Percentiles rank a stretch among this genome's conserved stretches.
Evolutionary conservation across 306 rosid species (phyloP).

Genomic region (Boehmeria nivea): DNA sequence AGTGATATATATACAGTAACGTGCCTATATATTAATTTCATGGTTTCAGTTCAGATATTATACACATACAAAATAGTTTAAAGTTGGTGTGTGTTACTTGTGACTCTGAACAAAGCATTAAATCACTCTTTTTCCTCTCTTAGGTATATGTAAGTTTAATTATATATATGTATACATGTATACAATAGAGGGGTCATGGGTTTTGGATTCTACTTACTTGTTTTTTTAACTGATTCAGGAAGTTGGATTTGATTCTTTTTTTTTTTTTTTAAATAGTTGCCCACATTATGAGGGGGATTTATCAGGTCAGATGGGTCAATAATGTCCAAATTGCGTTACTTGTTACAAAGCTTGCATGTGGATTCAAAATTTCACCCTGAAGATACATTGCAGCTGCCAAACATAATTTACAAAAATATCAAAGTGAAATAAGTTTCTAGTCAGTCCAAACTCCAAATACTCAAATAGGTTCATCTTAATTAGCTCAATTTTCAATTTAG

Average conservation of each 20-base stretch:
- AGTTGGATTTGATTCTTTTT: slow-evolving; percentile 12
- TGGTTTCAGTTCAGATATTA: no score
- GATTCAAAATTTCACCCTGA: not conserved
- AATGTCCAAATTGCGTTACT: no score
- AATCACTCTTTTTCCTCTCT: not conserved
- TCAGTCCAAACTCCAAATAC: not conserved
- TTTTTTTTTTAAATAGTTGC: slow-evolving; percentile 9
- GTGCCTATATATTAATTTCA: no score
- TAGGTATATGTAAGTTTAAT: no score
- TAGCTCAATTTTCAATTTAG: no score
- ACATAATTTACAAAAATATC: not conserved
- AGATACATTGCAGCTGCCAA: not conserved
- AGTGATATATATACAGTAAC: no score
- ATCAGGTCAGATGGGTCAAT: not conserved
- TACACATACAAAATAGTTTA: not conserved
- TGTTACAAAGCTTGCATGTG: no score
- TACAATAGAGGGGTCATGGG: not conserved
- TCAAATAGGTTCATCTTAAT: no score
- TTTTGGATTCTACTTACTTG: slow-evolving; percentile 28
- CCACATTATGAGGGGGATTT: slow-evolving; percentile 19
- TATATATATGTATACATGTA: not conserved
- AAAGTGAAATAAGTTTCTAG: not conserved
- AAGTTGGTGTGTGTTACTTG: slow-evolving; percentile 8
- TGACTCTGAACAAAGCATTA: slow-evolving; percentile 11
- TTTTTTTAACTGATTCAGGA: slow-evolving; percentile 1